Evolutionary conservation across 139 green algal genomes (phyloP).

Genomic region (Nannochloris sp.): DNA sequence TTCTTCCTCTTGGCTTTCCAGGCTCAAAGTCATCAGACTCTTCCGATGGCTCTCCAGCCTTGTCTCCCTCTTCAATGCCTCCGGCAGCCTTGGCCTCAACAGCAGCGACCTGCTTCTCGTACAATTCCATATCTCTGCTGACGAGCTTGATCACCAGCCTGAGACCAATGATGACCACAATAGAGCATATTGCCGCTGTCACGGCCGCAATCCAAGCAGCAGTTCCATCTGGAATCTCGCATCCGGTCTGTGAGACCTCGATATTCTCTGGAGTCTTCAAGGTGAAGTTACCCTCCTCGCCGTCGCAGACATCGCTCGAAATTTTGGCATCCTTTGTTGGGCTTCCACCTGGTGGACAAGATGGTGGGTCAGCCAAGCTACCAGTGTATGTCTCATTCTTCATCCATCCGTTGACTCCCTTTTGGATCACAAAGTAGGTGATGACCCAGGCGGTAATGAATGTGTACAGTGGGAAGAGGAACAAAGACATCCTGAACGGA

Average conservation of each 20-base stretch:
- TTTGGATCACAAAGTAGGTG: slow-evolving; percentile 56
- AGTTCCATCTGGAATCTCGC: slow-evolving; percentile 2
- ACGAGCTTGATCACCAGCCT: slow-evolving; percentile 12
- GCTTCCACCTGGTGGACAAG: neutral
- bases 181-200: neutral
- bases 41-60: neutral
- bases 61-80: neutral
- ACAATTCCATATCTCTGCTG: slow-evolving; percentile 1
- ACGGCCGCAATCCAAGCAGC: slow-evolving; percentile 15
- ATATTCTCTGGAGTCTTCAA: slow-evolving; percentile 2
- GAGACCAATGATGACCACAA: neutral
- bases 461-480: slow-evolving; percentile 16
- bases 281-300: neutral
- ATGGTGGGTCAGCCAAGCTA: neutral
- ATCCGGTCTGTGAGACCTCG: slow-evolving; percentile 1
- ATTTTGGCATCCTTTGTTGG: neutral
- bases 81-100: neutral
- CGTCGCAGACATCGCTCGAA: neutral
- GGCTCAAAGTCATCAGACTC: neutral
- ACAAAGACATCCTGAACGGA: neutral
- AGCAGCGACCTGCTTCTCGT: neutral
- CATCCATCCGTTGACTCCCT: slow-evolving; percentile 25
- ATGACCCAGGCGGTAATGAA: slow-evolving; percentile 42
- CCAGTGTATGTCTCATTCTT: slow-evolving; percentile 13
- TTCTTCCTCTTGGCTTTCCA: slow-evolving; percentile 1